phyloP scores from a whole-genome alignment of 495 filamentous ascomycete species.

The Aspergillus funiculosus region DNA sequence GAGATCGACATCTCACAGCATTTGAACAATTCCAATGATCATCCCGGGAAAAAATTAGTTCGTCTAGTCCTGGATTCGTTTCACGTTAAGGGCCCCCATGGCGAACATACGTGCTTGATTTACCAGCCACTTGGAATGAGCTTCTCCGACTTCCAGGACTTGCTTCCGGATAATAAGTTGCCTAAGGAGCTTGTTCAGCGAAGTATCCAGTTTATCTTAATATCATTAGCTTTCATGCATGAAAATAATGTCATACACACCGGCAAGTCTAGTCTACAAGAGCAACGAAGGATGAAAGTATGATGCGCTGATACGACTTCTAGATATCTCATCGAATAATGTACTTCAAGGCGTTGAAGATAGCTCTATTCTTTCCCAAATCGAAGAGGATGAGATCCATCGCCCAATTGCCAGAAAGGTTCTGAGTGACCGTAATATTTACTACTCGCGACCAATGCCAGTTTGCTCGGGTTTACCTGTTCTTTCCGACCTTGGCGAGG shows the following conservation, averaged over 20 bases:
- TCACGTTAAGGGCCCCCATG: conserved; percentile 30
- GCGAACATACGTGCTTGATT: conserved; percentile 37
- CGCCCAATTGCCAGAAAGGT: conserved; percentile 24
- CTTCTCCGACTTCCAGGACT: conserved; percentile 27
- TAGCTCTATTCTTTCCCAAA: conserved; percentile 17
- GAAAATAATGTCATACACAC: conserved; percentile 29
- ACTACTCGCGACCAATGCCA: conserved; percentile 23
- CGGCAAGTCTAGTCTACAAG: no score
- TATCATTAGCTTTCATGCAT: conserved; percentile 31
- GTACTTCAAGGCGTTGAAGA: conserved; percentile 22
- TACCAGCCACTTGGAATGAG: conserved; percentile 37
- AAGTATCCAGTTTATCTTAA: conserved; percentile 27
- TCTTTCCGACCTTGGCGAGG: conserved; percentile 24
- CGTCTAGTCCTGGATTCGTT: conserved; percentile 36
- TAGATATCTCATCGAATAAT: conserved; percentile 26
- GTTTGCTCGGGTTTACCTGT: conserved; percentile 12
- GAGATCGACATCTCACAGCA: conserved; percentile 26
- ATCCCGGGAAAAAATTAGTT: conserved; percentile 24
- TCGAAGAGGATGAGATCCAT: conserved; percentile 23
- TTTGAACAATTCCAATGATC: conserved; percentile 24
- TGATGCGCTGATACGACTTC: conserved; percentile 3
- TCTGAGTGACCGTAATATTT: conserved; percentile 20
- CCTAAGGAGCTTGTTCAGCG: conserved; percentile 27
- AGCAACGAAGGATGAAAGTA: no score
- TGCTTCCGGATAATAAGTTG: conserved; percentile 27